Conservation (phyloP, 75 land plant species). For the Sequoiadendron giganteum region DNA sequence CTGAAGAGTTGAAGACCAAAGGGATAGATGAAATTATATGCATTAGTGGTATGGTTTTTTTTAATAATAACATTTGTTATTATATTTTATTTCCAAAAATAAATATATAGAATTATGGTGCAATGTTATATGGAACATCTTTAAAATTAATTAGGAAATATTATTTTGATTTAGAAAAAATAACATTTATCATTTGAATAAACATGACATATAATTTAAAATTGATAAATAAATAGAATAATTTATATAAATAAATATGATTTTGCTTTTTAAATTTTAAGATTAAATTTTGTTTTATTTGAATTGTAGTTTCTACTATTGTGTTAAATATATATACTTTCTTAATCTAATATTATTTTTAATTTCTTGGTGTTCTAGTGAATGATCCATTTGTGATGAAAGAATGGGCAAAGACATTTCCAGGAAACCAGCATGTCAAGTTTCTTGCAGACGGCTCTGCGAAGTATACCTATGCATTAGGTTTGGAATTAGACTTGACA, state of each 20-base stretch:
- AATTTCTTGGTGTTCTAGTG: constrained; percentile 40
- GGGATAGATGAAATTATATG: constrained; percentile 30
- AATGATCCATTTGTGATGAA: constrained; percentile 93
- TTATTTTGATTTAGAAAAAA: background rate
- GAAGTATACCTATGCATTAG: constrained; percentile 71
- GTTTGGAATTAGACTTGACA: constrained; percentile 82
- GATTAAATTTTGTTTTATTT: background rate
- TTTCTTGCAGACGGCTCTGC: constrained; percentile 92
- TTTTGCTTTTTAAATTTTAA: too few species aligned
- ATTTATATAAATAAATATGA: too few species aligned
- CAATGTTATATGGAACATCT: background rate
- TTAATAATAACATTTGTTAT: background rate
- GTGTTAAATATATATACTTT: background rate
- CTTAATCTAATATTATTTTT: background rate
- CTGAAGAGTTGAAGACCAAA: constrained; percentile 31
- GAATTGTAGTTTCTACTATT: background rate
- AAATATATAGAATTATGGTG: too few species aligned
- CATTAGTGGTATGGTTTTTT: constrained; percentile 26
- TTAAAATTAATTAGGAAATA: background rate
- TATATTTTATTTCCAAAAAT: background rate
- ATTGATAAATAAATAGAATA: background rate
- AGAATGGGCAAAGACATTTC: constrained; percentile 89
- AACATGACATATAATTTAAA: background rate
- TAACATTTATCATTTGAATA: background rate
- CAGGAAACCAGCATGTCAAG: constrained; percentile 62